These are phyloP conservation scores for Pythium chondricola DNA, from an alignment of 352 stramenopile genomes.

Conservation along the genomic window DNA sequence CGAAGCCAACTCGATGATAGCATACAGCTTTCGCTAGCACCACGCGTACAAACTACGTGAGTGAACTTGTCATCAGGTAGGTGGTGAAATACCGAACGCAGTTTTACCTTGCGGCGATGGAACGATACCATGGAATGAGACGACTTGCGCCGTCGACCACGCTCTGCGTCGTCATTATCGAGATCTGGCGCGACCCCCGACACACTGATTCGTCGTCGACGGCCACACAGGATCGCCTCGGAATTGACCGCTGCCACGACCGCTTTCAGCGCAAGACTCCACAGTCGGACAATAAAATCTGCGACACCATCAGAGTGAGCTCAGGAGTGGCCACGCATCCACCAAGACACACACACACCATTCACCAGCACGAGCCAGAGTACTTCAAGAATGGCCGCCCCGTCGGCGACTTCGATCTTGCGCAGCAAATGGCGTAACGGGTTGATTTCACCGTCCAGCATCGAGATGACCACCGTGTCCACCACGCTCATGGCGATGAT, in stretches of 20 bases:
- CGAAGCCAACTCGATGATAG: slow-evolving; percentile 65
- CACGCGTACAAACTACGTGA: not conserved
- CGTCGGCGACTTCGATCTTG: slow-evolving; percentile 14
- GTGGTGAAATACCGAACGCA: not conserved
- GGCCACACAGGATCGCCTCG: slow-evolving; percentile 21
- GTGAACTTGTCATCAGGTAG: not conserved
- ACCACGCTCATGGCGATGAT: slow-evolving; percentile 53
- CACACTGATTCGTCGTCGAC: not conserved
- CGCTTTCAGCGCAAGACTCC: slow-evolving; percentile 53
- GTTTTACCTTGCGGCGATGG: slow-evolving; percentile 63
- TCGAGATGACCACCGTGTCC: slow-evolving; percentile 54
- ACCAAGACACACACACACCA: slow-evolving; percentile 23
- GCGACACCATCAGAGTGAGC: not conserved
- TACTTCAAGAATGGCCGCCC: slow-evolving; percentile 50
- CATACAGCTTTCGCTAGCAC: slow-evolving; percentile 61
- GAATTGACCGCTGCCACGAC: slow-evolving; percentile 42
- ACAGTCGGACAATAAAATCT: slow-evolving; percentile 73
- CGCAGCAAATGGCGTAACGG: slow-evolving; percentile 43
- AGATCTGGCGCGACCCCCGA: not conserved
- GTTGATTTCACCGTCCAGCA: slow-evolving; percentile 55
- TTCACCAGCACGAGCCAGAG: slow-evolving; percentile 76
- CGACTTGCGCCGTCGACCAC: slow-evolving; percentile 34
- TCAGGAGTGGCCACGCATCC: not conserved
- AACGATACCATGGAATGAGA: slow-evolving; percentile 41
- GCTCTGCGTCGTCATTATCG: slow-evolving; percentile 36